phyloP scores from a whole-genome alignment of 2,329 filamentous ascomycete species.

The Eutypa lata region DNA sequence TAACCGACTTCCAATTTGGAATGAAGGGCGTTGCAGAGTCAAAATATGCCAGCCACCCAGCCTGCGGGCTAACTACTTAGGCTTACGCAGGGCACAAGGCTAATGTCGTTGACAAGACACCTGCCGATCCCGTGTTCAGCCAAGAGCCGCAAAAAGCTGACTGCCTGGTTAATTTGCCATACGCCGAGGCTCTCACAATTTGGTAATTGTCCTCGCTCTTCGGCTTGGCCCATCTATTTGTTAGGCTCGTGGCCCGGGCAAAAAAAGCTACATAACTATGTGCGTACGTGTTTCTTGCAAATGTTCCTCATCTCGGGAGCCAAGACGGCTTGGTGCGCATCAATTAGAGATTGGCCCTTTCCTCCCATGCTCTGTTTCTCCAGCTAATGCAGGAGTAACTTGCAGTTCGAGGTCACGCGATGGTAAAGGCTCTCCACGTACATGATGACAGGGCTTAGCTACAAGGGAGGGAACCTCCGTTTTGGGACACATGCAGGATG shows the following conservation, averaged over 20 bases:
- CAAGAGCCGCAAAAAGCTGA: not conserved
- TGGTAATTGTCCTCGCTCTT: not conserved
- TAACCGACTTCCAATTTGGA: not conserved
- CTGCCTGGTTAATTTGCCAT: not conserved
- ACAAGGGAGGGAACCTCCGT: not conserved
- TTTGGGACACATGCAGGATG: not conserved
- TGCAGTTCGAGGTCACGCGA: not conserved
- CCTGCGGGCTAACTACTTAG: not conserved
- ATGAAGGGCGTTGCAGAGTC: not conserved
- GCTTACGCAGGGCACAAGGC: not conserved
- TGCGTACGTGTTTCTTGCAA: not conserved
- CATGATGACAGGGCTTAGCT: not conserved
- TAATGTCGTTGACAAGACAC: not conserved
- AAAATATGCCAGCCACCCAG: not conserved
- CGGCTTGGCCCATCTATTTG: not conserved
- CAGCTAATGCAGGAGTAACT: slow-evolving; percentile 1
- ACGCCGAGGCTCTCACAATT: not conserved
- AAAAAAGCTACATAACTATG: too few species aligned
- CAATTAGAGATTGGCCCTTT: not conserved
- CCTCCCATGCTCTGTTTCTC: not conserved
- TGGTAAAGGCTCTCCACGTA: not conserved
- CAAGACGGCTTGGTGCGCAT: not conserved
- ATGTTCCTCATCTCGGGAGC: not conserved
- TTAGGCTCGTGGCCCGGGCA: not conserved
- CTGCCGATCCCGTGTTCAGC: slow-evolving; percentile 1